Conservation (phyloP, 495 filamentous ascomycete species). For the Physcia stellaris region DNA sequence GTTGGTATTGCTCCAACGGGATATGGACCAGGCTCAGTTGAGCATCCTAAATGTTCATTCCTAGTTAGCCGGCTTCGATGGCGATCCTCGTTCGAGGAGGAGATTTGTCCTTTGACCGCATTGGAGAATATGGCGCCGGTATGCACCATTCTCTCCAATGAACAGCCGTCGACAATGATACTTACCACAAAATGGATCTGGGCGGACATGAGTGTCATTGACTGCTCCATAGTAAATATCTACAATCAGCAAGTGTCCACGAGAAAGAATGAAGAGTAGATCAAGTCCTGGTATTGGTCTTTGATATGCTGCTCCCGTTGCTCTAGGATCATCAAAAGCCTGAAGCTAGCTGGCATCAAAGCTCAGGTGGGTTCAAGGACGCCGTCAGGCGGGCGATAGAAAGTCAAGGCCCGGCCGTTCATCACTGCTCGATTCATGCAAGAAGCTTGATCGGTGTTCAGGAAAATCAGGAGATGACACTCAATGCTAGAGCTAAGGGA, state of each 20-base stretch:
- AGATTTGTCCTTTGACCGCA: too few species aligned
- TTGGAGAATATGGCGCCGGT: too few species aligned
- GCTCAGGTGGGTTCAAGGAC: too few species aligned
- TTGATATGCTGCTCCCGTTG: not conserved
- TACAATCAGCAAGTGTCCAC: conserved; percentile 6
- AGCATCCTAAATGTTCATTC: conserved; percentile 74
- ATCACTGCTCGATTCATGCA: conserved; percentile 9
- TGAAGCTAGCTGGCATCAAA: not conserved
- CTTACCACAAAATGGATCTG: conserved; percentile 44
- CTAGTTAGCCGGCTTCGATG: too few species aligned
- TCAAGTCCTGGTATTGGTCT: not conserved
- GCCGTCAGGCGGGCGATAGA: conserved; percentile 5
- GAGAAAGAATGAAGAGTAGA: not conserved
- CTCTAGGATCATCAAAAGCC: not conserved
- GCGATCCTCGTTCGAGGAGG: too few species aligned
- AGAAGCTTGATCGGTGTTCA: too few species aligned
- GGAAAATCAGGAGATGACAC: too few species aligned
- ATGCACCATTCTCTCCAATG: conserved; percentile 1
- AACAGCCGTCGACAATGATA: conserved; percentile 3
- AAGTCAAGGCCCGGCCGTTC: conserved; percentile 1
- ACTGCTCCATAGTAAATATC: conserved; percentile 29
- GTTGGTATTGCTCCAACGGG: conserved; percentile 65
- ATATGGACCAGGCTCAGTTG: conserved; percentile 83
- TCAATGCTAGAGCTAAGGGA: too few species aligned
- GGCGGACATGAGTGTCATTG: conserved; percentile 36